Base-by-base conservation (phyloP, 306 rosid species). In the Ochetophila trinervis region DNA sequence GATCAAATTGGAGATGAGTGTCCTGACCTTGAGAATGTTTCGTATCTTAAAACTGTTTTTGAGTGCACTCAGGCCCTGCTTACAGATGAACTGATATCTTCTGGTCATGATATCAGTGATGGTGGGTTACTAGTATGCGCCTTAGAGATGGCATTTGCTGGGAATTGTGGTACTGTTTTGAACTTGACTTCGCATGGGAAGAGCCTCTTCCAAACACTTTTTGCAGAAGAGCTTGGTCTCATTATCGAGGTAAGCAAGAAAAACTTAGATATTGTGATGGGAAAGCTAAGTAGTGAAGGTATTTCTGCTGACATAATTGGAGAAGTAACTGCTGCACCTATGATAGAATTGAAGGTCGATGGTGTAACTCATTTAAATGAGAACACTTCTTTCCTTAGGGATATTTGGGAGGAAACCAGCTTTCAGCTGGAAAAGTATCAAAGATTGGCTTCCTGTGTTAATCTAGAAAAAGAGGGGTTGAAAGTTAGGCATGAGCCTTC, bases 81-180 rank as follows among this genome's bases (percentile, higher is more conserved):
- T 37, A 63, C 73, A 3, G 85, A 87, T 47, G 95, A 80, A 63
- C 61, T 85, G 61, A 88, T 91, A 66, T 88, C 96, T 53, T 95
- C 97, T 60, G 95, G 95, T 67, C 97, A 88, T 82, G 97, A 91
- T 68, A 83, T 91, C 45, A 91, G 97, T 70, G 98, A 91, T 72
- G 98, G 98, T 69, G 98, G 96, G 52, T 51, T 87, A 64, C 73
- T 91, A 68, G 89, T 81, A 50, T 82, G 84, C 73, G 89, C 90
- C 70, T 73, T 87, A 48, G 98, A 91, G 84, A 91, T 91, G 98
- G 96, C 98, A 66, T 88, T 91, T 85, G 87, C 92, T 55, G 95
- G 98, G 23, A 87, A 89, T 45, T 68, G 85, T 51, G 98, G 98
- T 69, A 58, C 87, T 53, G 64, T 13, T 22, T 74, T 91, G 76